Base-by-base conservation (phyloP, 2,329 filamentous ascomycete genomes). In the Alternaria sp. region DNA sequence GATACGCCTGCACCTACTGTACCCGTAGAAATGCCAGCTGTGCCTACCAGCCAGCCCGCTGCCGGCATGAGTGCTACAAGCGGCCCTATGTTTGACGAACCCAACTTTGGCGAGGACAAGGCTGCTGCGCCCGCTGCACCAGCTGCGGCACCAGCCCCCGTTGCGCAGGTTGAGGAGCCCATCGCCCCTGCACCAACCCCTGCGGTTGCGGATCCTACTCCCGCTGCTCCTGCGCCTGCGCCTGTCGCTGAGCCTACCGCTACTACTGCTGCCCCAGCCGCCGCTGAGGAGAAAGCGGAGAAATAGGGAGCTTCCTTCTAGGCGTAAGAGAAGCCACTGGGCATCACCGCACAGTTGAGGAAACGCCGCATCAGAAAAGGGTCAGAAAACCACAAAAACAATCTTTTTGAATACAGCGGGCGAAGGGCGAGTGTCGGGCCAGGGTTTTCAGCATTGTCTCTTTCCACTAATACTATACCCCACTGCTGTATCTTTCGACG, bases 51-150 rank as follows among this genome's bases (percentile, higher is more conserved):
- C 12, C 70, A 74, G 64, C 71, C 73, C 23, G 77, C 76, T 21
- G 75, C 75, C 17, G 77, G 78, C 32, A 80, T 80, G 79, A 79
- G 76, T 36, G 79, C 79, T 12, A 81, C 79, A 10, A 79, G 76
- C 32, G 79, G 79, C 15, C 79, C 79, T 10, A 61, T 81, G 70
- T 71, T 69, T 43, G 77, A 78, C 23, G 70, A 78, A 54, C 73
- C 72, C 25, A 69, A 74, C 57, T 76, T 79, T 43, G 63, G 62
- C 25, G 65, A 67, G 17, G 71, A 73, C 11, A 65, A 67, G 52
- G 57, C 58, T 9, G 54, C 61, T 8, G 47, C 68, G 43, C 58
- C 63, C 8, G 63, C 57, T 25, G 45, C 66, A 60, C 55, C 68
- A 13, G 66, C 73, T 43, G 60, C 68, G 21, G 59, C 62, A 17